Percentiles rank a stretch among this genome's conserved stretches.
phyloP scores from a whole-genome alignment of 2,329 filamentous ascomycete species.

The Cytospora mali region DNA sequence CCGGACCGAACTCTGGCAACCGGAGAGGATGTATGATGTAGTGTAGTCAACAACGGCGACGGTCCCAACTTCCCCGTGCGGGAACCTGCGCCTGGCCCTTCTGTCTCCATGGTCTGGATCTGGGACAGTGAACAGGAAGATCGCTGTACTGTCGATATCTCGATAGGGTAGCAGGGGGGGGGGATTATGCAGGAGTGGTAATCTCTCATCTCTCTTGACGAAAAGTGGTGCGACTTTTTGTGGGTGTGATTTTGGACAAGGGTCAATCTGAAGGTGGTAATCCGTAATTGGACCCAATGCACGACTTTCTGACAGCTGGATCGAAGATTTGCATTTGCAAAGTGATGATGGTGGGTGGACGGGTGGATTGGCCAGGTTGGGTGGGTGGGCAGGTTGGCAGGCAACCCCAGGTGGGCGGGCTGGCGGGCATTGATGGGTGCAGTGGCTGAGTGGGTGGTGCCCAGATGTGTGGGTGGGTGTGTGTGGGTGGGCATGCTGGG shows the following conservation, averaged over 20 bases:
- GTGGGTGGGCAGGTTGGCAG: no score
- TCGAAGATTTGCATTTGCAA: slow-evolving; percentile 29
- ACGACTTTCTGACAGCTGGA: slow-evolving; percentile 30
- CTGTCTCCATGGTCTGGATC: slow-evolving; percentile 10
- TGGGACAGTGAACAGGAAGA: slow-evolving; percentile 20
- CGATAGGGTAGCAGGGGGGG: slow-evolving; percentile 25
- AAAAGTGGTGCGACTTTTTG: slow-evolving; percentile 33
- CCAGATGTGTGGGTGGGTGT: not conserved
- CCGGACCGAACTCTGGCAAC: not conserved
- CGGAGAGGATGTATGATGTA: not conserved
- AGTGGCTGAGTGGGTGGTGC: not conserved
- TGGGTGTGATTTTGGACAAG: slow-evolving; percentile 21
- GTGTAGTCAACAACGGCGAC: not conserved
- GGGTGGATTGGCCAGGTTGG: slow-evolving; percentile 7
- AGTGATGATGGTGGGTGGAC: slow-evolving; percentile 5
- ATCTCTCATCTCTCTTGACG: slow-evolving; percentile 29
- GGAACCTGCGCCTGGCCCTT: not conserved
- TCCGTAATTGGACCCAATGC: slow-evolving; percentile 29
- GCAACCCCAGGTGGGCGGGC: no score
- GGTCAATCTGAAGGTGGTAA: slow-evolving; percentile 24
- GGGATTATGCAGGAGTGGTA: slow-evolving; percentile 20
- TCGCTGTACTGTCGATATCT: slow-evolving; percentile 25
- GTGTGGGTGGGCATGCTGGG: not conserved
- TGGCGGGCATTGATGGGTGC: no score
- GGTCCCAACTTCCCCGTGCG: not conserved